A percentile compares a stretch with the other conserved stretches of the same genome.
phyloP scores from a whole-genome alignment of 306 rosid genomes.

The Oemleria cerasiformis region DNA sequence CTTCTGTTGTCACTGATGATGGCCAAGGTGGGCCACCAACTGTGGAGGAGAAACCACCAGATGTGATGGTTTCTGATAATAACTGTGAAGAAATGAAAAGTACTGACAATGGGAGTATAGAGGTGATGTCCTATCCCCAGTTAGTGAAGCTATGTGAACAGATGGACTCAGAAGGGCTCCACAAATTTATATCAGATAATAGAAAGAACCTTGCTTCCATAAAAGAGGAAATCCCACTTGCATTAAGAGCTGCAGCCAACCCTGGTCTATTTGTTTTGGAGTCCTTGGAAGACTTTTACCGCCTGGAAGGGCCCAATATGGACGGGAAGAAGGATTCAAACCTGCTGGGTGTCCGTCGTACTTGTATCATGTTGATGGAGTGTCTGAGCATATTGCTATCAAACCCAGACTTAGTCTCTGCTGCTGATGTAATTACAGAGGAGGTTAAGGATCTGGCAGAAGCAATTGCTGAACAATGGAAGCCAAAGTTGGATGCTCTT shows the following conservation, averaged over 20 bases:
- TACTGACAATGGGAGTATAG: slow-evolving; percentile 44
- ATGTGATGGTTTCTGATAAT: slow-evolving; percentile 47
- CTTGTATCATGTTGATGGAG: slow-evolving; percentile 98
- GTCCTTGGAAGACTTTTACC: slow-evolving; percentile 84
- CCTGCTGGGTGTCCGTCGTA: slow-evolving; percentile 88
- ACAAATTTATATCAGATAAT: slow-evolving; percentile 89
- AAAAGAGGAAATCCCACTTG: slow-evolving; percentile 86
- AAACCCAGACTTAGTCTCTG: slow-evolving; percentile 37
- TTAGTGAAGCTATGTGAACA: slow-evolving; percentile 68
- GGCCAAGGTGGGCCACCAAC: slow-evolving; percentile 34
- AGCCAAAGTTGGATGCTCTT: slow-evolving; percentile 82
- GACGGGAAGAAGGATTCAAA: slow-evolving; percentile 91
- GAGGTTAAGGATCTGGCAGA: slow-evolving; percentile 71
- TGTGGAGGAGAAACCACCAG: slow-evolving; percentile 59
- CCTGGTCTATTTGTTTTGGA: slow-evolving; percentile 83
- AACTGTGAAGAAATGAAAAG: slow-evolving; percentile 41
- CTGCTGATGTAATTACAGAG: slow-evolving; percentile 57
- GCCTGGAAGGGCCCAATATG: slow-evolving; percentile 51
- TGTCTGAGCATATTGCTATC: slow-evolving; percentile 71
- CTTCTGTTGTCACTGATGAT: slow-evolving; percentile 38
- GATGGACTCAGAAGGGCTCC: slow-evolving; percentile 90
- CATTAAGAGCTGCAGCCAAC: slow-evolving; percentile 71
- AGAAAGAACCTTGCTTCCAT: slow-evolving; percentile 90
- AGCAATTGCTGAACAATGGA: slow-evolving; percentile 83
- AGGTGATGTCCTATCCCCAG: slow-evolving; percentile 64